Base-by-base conservation (phyloP, 805 yeast species). In the Lipomyces kockii region DNA sequence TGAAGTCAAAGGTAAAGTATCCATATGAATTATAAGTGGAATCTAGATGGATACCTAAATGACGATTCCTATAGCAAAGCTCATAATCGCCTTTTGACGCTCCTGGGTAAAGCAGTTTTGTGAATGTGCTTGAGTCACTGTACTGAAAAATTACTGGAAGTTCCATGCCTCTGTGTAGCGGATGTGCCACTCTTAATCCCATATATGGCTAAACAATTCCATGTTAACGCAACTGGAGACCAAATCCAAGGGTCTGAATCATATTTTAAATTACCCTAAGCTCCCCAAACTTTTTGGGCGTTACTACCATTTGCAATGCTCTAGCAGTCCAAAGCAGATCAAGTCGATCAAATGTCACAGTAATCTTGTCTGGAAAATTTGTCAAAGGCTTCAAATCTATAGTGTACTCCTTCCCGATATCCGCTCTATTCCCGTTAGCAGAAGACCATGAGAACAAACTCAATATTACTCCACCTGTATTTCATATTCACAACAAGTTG, bases 311-410 rank as follows among this genome's bases (percentile, higher is more conserved):
- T 52, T 52, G 55, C 55, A 52, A 29, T 9, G 63, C 67, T 20
- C 49, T 58, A 3, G 60, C 62, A 2, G 58, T 5, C 63, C 60
- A 60, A 9, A 64, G 29, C 11, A 11, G 9, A 22, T 64, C 67
- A 12, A 64, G 43, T 8, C 56, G 60, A 14, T 22, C 35, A 53
- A 60, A 60, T n/a, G 35, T 25, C 17, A 60, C 60, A 14, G 11
- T n/a, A 2, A 63, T 32, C 27, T 9, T 37, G 27, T 20, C 35
- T 3, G 55, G 55, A 25, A 29, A 25, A 12, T 25, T 8, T 22
- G 34, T 25, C 11, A 29, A 29, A 25, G 55, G 27, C 34, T 25
- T 5, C 34, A 52, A 8, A 17, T 11, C 20, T 27, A 56, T 29
- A 14, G 25, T 22, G 29, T 62, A 62, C 22, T 25, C 35, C 27